Evolutionary conservation across 2,329 filamentous ascomycete genomes (phyloP), one percentile per base, ranked within the genome.

Genomic region (Phyllosticta citrichinensis): DNA sequence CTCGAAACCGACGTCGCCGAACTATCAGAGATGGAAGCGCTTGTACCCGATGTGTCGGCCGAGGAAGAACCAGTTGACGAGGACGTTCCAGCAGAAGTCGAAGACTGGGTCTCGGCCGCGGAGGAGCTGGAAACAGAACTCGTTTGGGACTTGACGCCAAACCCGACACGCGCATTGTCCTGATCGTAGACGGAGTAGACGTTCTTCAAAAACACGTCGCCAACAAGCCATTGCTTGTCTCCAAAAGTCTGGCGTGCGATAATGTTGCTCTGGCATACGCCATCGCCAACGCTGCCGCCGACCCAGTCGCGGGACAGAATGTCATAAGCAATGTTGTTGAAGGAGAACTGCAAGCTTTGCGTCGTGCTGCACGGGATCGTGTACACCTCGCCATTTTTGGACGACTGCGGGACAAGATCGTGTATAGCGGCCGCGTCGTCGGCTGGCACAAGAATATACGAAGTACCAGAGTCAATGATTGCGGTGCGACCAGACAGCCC

Each of bases 121-220:
- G 59, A 55, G 14, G 22, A 20, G n/a, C 22, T 22, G 24, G 50
- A 55, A 35, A 20, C 35, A n/a, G 40, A 47, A 47, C 40, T 47
- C n/a, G 40, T 47, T 12, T 33, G 24, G 2, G 47, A 58, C 65
- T 70, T 69, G 14, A 68, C 66, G 0, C 73, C 73, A 52, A 76
- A 69, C 4, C 87, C 88, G 65, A 91, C 83, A 57, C 81, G 81
- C 52, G 73, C 74, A 65, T 84, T 69, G 64, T 93, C 90, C 58
- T 83, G 83, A 71, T 96, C 91, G 70, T 95, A 96, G 24, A 94
- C 86, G 1, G 84, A 80, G 70, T 96, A 96, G 17, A 96, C 91
- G 66, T 95, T 96, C 77, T 95, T 96, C 63, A 96, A 75, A 67
- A 96, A 96, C 0, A 87, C 83, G 65, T 91, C 91, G 1, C 91